Evolutionary conservation across 2,329 filamentous ascomycete genomes (phyloP), one percentile per base, ranked within the genome.

Genomic region (Fusarium virguliforme): DNA sequence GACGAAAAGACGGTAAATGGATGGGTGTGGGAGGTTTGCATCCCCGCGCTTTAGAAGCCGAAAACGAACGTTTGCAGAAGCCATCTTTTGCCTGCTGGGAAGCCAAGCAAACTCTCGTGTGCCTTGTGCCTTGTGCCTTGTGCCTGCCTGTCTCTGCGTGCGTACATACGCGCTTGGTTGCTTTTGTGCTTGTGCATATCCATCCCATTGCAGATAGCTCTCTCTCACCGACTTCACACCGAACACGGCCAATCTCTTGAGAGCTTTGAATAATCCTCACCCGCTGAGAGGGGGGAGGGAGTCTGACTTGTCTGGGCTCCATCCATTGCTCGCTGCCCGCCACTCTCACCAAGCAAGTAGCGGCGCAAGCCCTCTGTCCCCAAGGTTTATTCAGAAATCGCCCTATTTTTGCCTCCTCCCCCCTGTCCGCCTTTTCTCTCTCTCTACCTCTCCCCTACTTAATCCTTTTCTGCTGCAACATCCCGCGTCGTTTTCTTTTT

Each of bases 201-300:
- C 13, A 59, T 65, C 75, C 26, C 5, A n/a, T 30, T 8, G n/a
- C n/a, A 40, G 15, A 15, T 50, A 48, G 43, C 26, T 50, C 43
- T 50, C 26, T 50, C 43, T 50, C 76, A 78, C 76, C 76, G 76
- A 78, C 76, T 78, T 78, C 76, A 78, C 72, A 76, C 75, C 76
- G 76, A 77, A 78, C 65, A 57, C 59, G 63, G 62, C 59, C 65
- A 60, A 57, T 34, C 34, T 53, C 66, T 71, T 18, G 61, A 65
- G 58, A 50, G 43, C 26, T 50, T 12, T 50, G 43, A 50, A 50
- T 50, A 50, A 50, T 50, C 43, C 43, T 50, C 43, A 50, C 43
- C 43, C 43, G 43, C 43, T 50, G 43, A 48, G 43, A 48, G 43
- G 18, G 18, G 18, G 18, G 18, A 18, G 18, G 18, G 43, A 50